These are phyloP conservation scores for Sechiopsis laciniata DNA, from an alignment of 306 rosid species.

Conservation along the genomic window DNA sequence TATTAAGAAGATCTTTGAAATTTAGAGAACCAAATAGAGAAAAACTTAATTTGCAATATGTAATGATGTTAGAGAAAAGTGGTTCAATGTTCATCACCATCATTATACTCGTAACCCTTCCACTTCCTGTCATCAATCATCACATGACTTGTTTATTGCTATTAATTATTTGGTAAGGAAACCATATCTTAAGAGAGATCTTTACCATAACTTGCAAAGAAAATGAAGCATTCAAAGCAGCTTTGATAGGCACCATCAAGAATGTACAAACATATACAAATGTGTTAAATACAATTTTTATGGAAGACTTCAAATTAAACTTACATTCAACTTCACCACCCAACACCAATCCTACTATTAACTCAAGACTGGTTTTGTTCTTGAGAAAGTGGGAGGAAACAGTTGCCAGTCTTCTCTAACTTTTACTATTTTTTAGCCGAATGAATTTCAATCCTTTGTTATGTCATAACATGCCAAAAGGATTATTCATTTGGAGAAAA, in stretches of 20 bases:
- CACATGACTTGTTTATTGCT: constrained; percentile 1
- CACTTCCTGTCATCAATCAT: constrained; percentile 8
- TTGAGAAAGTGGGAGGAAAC: constrained; percentile 49
- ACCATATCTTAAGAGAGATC: background rate
- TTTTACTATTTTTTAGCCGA: constrained; percentile 34
- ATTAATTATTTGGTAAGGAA: background rate
- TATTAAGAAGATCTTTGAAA: no score
- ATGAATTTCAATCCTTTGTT: constrained; percentile 25
- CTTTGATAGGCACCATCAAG: constrained; percentile 33
- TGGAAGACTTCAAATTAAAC: constrained; percentile 29
- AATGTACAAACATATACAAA: constrained; percentile 85
- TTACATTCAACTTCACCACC: constrained; percentile 47
- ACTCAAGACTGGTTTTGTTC: constrained; percentile 44
- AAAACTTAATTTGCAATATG: background rate
- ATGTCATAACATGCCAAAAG: constrained; percentile 20
- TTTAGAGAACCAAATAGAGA: no score
- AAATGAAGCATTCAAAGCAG: constrained; percentile 31
- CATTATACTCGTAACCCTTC: background rate
- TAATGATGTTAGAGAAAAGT: background rate
- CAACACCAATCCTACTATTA: constrained; percentile 43
- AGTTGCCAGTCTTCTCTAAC: constrained; percentile 36
- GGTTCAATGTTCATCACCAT: constrained; percentile 2
- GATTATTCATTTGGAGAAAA: constrained; percentile 29
- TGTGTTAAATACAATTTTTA: constrained; percentile 49
- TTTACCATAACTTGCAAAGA: background rate